These are phyloP conservation scores for Stagonosporopsis cucurbitacearum DNA, from an alignment of 2,329 filamentous ascomycete genomes.

Conservation along the genomic window DNA sequence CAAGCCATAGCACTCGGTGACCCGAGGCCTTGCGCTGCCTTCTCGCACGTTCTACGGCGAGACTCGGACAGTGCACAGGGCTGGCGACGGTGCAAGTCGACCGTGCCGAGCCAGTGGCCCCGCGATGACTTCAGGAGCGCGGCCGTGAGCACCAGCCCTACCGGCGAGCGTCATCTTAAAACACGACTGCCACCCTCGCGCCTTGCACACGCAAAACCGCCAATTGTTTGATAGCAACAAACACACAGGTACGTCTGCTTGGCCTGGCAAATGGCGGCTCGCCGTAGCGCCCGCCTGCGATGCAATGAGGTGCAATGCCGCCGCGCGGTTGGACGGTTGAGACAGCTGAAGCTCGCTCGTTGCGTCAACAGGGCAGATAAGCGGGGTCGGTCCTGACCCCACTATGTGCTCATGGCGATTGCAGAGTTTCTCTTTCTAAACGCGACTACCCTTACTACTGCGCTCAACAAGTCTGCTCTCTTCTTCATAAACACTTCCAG, in stretches of 20 bases:
- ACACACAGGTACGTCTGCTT: constrained; percentile 12
- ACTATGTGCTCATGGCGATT: constrained; percentile 12
- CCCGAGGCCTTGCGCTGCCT: constrained; percentile 25
- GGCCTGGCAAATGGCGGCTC: constrained; percentile 7
- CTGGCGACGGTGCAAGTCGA: constrained; percentile 19
- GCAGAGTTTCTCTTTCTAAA: constrained; percentile 22
- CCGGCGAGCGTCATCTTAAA: constrained; percentile 14
- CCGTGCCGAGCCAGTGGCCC: constrained; percentile 39
- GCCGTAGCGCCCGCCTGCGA: constrained; percentile 4
- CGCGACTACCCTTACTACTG: constrained; percentile 24
- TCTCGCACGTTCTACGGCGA: constrained; percentile 37
- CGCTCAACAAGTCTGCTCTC: constrained; percentile 16
- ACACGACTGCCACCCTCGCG: constrained; percentile 41
- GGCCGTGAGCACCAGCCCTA: constrained; percentile 41
- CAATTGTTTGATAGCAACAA: no score
- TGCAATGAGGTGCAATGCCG: constrained; percentile 3
- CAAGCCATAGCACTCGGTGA: constrained; percentile 29
- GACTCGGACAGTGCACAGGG: constrained; percentile 37
- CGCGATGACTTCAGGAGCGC: constrained; percentile 45
- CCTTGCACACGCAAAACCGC: constrained; percentile 29
- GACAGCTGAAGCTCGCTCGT: constrained; percentile 17
- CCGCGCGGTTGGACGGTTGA: constrained; percentile 6
- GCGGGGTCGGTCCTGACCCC: constrained; percentile 15
- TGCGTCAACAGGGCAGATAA: constrained; percentile 8
- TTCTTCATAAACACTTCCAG: constrained; percentile 13